Base-by-base conservation (phyloP, 352 stramenopile species). In the Phytophthora aleatoria region DNA sequence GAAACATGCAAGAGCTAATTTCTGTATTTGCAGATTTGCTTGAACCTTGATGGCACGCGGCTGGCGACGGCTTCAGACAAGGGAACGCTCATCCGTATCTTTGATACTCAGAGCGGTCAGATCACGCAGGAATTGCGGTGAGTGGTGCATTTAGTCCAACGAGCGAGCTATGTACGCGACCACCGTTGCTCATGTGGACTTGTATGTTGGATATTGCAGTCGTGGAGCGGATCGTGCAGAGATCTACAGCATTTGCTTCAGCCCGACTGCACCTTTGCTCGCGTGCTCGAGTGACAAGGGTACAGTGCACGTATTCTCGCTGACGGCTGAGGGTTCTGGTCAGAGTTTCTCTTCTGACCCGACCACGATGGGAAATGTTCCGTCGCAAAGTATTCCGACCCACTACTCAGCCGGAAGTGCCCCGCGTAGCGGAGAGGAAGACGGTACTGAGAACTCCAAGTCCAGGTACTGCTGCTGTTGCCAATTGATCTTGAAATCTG, bases 161-260 rank as follows among this genome's bases (percentile, higher is more conserved):
- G 28, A 56, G 28, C 30, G 47, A 26, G 33, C 51, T 55, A 47
- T 39, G 6, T 49, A n/a, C 3, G 12, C 10, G 15, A 39, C 39
- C 41, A 48, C 35, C 20, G 7, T 43, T 53, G 15, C 48, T 71
- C n/a, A 76, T 49, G 7, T 12, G 9, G 13, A 26, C 6, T 36
- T 42, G 1, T 36, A 20, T 54, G 16, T 16, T 53, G 51, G 20
- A 33, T 44, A 51, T 54, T 36, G n/a, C 54, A 95, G 97, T 54
- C 81, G 97, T 53, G 97, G 97, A 53, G 96, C 98, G 10, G 97
- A 99, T 70, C 83, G 96, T 56, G 96, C 97, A 1, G 93, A 96
- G 49, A 99, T 99, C 60, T 98, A 98, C 73, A 99, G 94, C 73
- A 91, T 99, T 61, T 92, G 90, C 61, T 99, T 99, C 74, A 99